Base-by-base conservation (phyloP, 306 rosid species). In the Fragaria iinumae region DNA sequence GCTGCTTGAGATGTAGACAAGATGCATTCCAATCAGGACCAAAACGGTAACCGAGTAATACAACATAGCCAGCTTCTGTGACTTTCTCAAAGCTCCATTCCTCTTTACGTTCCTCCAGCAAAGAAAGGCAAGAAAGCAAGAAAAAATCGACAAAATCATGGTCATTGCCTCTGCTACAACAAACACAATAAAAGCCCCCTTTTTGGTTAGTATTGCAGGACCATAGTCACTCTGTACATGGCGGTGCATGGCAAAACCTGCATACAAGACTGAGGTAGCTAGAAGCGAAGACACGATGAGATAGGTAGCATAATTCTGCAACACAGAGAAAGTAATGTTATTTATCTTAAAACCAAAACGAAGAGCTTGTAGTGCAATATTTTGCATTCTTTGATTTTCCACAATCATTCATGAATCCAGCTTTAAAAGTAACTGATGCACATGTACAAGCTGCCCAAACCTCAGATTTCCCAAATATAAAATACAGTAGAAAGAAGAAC, bases 201-300 rank as follows among this genome's bases (percentile, higher is more conserved):
- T 59, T 59, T 38, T 59, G 13, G 65, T 25, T 59, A 25, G 65
- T 11, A 59, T 25, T 25, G 17, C 65, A 11, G 65, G 36, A 23
- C 65, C 65, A 59, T 59, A 25, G 65, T 59, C 65, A 25, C 65
- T 59, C 65, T 25, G 65, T 11, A 59, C 65, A 25, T 59, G 65
- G 36, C 18, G 18, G 36, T 25, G 36, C 36, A 59, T 59, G 17
- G 65, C 65, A 2, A 11, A 25, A 59, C 65, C 65, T 59, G 7
- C 65, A 59, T 59, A 59, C 36, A 59, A 1, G 36, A 29, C 16
- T 23, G 65, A 10, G 36, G 8, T 59, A 10, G 36, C 36, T 59
- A 59, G 16, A 23, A 59, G 65, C 36, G 6, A 32, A 59, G 34
- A 29, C 65, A 25, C 36, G 11, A 23, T 4, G 65, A 25, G 4